Conservation (phyloP, 768 basidiomycete genomes). For the Tulasnella sp. region DNA sequence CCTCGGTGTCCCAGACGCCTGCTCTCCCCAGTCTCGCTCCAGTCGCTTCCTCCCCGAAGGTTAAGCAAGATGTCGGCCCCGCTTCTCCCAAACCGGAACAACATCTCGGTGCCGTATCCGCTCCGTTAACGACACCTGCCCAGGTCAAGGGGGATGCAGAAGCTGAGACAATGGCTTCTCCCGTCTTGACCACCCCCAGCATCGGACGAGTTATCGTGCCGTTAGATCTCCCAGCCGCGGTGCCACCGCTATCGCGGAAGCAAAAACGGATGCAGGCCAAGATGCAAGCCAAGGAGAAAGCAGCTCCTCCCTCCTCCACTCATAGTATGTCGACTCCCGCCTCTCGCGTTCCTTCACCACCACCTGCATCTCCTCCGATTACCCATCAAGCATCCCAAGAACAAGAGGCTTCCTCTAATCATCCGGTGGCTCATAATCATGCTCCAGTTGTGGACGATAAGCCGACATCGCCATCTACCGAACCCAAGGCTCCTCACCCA, state of each 20-base stretch:
- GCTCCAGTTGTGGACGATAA: background rate
- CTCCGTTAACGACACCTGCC: background rate
- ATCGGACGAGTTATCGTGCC: background rate
- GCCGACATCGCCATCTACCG: background rate
- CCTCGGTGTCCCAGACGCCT: background rate
- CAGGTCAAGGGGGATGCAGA: background rate
- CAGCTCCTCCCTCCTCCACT: background rate
- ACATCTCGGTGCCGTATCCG: background rate
- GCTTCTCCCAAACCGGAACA: background rate
- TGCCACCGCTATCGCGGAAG: constrained; percentile 15
- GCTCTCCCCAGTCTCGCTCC: background rate
- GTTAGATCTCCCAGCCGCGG: constrained; percentile 2
- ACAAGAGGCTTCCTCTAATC: background rate
- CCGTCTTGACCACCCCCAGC: background rate
- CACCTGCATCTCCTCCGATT: constrained; percentile 31
- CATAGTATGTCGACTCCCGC: background rate
- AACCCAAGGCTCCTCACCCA: constrained; percentile 25
- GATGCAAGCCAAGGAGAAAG: constrained; percentile 24
- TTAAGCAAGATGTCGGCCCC: background rate
- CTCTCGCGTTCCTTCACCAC: background rate
- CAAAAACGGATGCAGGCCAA: constrained; percentile 17
- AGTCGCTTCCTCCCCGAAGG: background rate
- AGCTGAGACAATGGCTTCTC: background rate
- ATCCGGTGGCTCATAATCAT: background rate
- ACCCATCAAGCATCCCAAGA: background rate